Evolutionary conservation across 495 filamentous ascomycete genomes (phyloP), one percentile per base, ranked within the genome.

Genomic region (Aspergillus haitiensis): DNA sequence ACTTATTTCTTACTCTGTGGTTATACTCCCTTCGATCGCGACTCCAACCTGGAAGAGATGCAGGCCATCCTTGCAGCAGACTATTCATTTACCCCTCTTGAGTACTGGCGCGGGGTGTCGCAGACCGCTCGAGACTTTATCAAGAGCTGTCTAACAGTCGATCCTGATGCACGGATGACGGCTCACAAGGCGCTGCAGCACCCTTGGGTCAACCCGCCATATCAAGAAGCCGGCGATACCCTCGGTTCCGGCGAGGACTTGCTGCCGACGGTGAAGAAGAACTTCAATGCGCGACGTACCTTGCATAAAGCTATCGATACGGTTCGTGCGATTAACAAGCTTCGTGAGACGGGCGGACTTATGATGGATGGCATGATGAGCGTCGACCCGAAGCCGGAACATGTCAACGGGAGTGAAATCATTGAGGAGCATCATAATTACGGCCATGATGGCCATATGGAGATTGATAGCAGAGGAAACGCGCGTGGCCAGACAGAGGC

Each of bases 21-120:
- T 60, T 98, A 97, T 76, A 98, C 95, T 11, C 94, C 95, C 54
- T 98, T 98, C 70, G 94, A 98, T 78, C 89, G 95, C 18, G 94
- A 98, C 72, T 92, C 86, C 50, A 96, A 98, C 73, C 86, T 97
- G 64, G 94, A 98, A 74, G 94, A 98, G 80, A 97, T 98, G 93
- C 92, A 98, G 77, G 94, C 95, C 58, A 98, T 98, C 73, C 83
- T 98, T 40, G 87, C 90, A 52, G 94, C 95, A 33, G 92, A 98
- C 78, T 98, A 98, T 79, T 87, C 83, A 71, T 98, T 98, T 74
- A 92, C 89, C n/a, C 94, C 94, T 6, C 72, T 90, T 53, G 93
- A 98, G 67, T 97, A 97, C 81, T 98, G 95, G 94, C 89, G 92
- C 62, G 88, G 88, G 56, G 92, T 98, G 56, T 93, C 89, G n/a